Evolutionary conservation across 257 asterid species (phyloP).

Genomic region (Nicotiana undulata): DNA sequence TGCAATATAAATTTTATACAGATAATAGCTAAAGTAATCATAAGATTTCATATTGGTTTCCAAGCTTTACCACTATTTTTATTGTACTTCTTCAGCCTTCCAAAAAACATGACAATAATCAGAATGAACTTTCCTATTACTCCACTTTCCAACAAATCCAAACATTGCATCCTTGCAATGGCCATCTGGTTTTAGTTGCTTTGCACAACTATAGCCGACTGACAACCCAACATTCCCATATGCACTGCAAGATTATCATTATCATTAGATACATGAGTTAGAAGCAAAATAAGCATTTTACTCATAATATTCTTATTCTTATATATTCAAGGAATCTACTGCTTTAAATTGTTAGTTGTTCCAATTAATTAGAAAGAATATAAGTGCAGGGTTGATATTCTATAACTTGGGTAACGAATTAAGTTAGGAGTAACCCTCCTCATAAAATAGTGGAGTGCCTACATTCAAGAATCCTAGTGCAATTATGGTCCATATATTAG

Average conservation of each 20-base stretch:
- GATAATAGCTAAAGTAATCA: not conserved
- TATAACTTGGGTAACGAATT: too few species aligned
- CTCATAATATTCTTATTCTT: not conserved
- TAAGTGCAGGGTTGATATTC: not conserved
- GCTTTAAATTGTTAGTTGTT: too few species aligned
- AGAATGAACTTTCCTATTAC: constrained; percentile 36
- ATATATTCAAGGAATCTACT: not conserved
- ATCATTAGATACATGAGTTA: not conserved
- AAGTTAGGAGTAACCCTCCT: not conserved
- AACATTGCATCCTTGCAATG: constrained; percentile 25
- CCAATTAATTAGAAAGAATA: too few species aligned
- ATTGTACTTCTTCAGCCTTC: constrained; percentile 41
- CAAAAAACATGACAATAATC: constrained; percentile 44
- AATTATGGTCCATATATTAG: too few species aligned
- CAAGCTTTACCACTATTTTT: constrained; percentile 33
- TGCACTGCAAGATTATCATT: constrained; percentile 23
- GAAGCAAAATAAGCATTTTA: not conserved
- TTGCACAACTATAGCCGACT: constrained; percentile 42
- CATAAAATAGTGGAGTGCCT: not conserved
- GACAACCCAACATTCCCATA: constrained; percentile 57
- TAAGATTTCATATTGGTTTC: constrained; percentile 15
- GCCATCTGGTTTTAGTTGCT: constrained; percentile 16
- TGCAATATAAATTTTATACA: not conserved
- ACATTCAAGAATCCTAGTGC: not conserved
- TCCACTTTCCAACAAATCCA: constrained; percentile 58